Evolutionary conservation across 2,329 filamentous ascomycete genomes (phyloP), one percentile per base, ranked within the genome.

Genomic region (Coniochaeta sp.): DNA sequence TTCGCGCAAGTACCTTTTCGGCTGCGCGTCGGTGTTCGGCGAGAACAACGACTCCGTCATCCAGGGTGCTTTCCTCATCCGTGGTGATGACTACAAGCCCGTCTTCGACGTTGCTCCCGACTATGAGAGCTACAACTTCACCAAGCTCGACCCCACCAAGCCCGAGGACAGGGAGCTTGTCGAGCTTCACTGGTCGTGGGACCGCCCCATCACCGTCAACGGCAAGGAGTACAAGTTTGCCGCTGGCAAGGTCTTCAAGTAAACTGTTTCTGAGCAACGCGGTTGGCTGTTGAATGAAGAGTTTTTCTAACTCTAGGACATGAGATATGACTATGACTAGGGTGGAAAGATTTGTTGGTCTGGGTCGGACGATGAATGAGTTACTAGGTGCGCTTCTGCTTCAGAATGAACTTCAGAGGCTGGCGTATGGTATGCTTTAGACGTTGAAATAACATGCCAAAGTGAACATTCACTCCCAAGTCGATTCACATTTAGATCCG

Each of bases 221-320:
- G 93, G 89, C 82, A 97, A 98, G 89, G 85, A 88, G 73, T 96
- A 93, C 81, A 80, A 86, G 76, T 91, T 89, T 81, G 89, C 89
- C 73, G 89, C 91, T 72, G 95, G 95, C 76, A 97, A 98, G 87
- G 92, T 98, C 77, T 98, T 97, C 90, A 98, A 98, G 86, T 98
- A 96, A 85, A 72, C 68, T 63, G 65, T 62, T 67, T 22, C 17
- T 17, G 5, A 22, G 30, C 28, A 17, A 34, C 2, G 30, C 54
- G 10, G 54, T 14, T 36, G 6, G 22, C 52, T 4, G 52, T 55
- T 56, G 30, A 26, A 56, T 36, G 54, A 38, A 10, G 30, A 36
- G 30, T n/a, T 34, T 56, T 36, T 34, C 54, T 56, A 26, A 38
- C 54, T 56, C 54, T 56, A 34, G 40, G n/a, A 58, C 36, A 61